Percentiles rank a stretch among this genome's conserved stretches.
Conservation (phyloP, 2,329 filamentous ascomycete genomes). For the Myriosclerotinia scirpicola region DNA sequence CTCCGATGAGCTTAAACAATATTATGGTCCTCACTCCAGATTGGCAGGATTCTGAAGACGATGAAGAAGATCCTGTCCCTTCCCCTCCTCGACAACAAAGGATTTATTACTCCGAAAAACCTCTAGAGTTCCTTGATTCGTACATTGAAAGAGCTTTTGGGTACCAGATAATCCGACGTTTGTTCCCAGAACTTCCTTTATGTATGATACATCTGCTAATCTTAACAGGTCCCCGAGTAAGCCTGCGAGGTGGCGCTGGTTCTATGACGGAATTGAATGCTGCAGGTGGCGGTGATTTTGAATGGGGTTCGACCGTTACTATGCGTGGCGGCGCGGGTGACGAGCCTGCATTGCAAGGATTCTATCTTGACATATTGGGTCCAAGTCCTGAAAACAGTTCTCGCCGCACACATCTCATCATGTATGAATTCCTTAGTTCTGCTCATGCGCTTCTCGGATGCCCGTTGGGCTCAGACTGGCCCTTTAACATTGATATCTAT, state of each 20-base stretch:
- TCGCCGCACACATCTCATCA: constrained; percentile 13
- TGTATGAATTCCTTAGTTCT: background rate
- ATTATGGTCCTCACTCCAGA: constrained; percentile 25
- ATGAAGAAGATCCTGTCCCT: constrained; percentile 26
- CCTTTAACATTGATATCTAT: constrained; percentile 15
- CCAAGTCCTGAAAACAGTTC: background rate
- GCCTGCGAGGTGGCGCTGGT: constrained; percentile 16
- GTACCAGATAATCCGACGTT: constrained; percentile 33
- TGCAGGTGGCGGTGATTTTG: background rate
- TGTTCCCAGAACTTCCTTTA: background rate
- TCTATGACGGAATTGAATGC: constrained; percentile 7
- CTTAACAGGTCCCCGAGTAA: constrained; percentile 10
- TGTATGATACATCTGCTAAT: background rate
- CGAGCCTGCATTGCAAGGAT: background rate
- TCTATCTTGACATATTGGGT: background rate
- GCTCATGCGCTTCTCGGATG: constrained; percentile 6
- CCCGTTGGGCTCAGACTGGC: background rate
- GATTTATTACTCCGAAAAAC: constrained; percentile 35
- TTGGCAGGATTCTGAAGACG: constrained; percentile 26
- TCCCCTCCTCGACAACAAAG: constrained; percentile 27
- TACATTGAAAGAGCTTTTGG: constrained; percentile 37
- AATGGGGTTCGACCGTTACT: constrained; percentile 2
- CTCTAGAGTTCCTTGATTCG: constrained; percentile 37
- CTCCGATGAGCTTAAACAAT: constrained; percentile 35
- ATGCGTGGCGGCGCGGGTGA: constrained; percentile 19